These are phyloP conservation scores for Camellia sinensis DNA, from an alignment of 148 eudicot species.

Conservation along the genomic window DNA sequence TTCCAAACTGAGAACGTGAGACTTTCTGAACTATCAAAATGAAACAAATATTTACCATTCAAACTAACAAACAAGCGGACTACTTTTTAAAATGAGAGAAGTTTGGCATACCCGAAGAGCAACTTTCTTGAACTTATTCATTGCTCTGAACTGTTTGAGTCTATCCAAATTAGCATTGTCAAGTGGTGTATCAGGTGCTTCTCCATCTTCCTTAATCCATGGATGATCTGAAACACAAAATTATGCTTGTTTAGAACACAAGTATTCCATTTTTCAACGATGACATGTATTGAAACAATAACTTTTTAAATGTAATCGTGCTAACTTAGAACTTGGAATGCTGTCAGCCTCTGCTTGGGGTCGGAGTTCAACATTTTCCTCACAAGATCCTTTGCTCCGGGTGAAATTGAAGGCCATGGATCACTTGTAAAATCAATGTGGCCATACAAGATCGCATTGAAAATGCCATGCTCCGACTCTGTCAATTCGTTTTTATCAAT, in stretches of 20 bases:
- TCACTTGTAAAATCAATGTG: constrained; percentile 82
- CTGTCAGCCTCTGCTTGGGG: constrained; percentile 89
- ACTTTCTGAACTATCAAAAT: neutral
- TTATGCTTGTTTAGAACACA: too few species aligned
- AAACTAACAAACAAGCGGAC: neutral
- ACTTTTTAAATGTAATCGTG: neutral
- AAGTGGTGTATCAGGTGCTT: too few species aligned
- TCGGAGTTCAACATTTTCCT: constrained; percentile 82
- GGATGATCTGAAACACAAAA: too few species aligned
- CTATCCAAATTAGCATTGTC: too few species aligned
- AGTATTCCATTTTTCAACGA: too few species aligned
- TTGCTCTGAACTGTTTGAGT: too few species aligned
- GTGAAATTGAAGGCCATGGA: constrained; percentile 92
- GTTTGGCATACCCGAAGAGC: too few species aligned
- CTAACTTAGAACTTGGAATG: constrained; percentile 81
- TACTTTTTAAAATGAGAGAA: too few species aligned
- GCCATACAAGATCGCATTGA: constrained; percentile 85
- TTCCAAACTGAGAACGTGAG: neutral
- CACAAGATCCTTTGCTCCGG: constrained; percentile 91
- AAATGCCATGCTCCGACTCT: constrained; percentile 97
- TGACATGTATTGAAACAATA: neutral
- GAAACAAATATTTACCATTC: neutral
- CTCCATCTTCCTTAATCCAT: too few species aligned
- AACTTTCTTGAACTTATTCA: too few species aligned
- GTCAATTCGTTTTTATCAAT: constrained; percentile 3